phyloP scores from a whole-genome alignment of 768 basidiomycete species.

The Xanthoconium stramineum region DNA sequence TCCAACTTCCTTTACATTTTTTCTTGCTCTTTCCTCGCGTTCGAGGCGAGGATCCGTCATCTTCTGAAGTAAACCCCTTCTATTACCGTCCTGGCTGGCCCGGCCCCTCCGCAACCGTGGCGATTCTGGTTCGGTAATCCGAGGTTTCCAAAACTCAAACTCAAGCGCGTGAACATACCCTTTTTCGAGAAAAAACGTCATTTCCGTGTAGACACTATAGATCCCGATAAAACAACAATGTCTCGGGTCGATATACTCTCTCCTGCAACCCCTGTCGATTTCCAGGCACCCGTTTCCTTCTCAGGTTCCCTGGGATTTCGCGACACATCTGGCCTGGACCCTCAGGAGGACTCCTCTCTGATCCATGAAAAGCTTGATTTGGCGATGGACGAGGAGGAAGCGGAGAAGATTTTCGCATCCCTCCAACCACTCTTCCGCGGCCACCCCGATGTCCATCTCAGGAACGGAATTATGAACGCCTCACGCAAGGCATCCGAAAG shows the following conservation, averaged over 20 bases:
- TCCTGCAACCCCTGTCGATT: slow-evolving; percentile 27
- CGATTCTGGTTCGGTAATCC: slow-evolving; percentile 73
- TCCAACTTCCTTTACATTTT: slow-evolving; percentile 8
- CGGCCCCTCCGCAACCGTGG: slow-evolving; percentile 65
- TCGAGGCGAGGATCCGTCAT: slow-evolving; percentile 65
- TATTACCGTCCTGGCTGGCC: slow-evolving; percentile 57
- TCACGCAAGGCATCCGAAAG: slow-evolving; percentile 47
- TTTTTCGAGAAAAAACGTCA: slow-evolving; percentile 26
- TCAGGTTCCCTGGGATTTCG: slow-evolving; percentile 22
- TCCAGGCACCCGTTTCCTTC: slow-evolving; percentile 30
- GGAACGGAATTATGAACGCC: slow-evolving; percentile 73
- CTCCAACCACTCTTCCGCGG: slow-evolving; percentile 68
- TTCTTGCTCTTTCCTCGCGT: slow-evolving; percentile 59
- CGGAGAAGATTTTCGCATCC: slow-evolving; percentile 51
- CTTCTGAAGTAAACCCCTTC: slow-evolving; percentile 49
- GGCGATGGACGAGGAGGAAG: slow-evolving; percentile 29
- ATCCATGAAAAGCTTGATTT: slow-evolving; percentile 51
- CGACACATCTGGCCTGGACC: slow-evolving; percentile 20
- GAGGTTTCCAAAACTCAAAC: slow-evolving; percentile 36
- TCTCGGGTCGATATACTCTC: slow-evolving; percentile 53
- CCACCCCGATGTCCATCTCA: slow-evolving; percentile 69
- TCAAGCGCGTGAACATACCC: slow-evolving; percentile 22
- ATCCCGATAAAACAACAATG: slow-evolving; percentile 42
- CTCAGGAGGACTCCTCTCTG: slow-evolving; percentile 6
- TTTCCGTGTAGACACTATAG: slow-evolving; percentile 26